Evolutionary conservation across 2,329 filamentous ascomycete species (phyloP), one percentile per base, ranked within the genome.

Genomic region (Scedosporium apiospermum): DNA sequence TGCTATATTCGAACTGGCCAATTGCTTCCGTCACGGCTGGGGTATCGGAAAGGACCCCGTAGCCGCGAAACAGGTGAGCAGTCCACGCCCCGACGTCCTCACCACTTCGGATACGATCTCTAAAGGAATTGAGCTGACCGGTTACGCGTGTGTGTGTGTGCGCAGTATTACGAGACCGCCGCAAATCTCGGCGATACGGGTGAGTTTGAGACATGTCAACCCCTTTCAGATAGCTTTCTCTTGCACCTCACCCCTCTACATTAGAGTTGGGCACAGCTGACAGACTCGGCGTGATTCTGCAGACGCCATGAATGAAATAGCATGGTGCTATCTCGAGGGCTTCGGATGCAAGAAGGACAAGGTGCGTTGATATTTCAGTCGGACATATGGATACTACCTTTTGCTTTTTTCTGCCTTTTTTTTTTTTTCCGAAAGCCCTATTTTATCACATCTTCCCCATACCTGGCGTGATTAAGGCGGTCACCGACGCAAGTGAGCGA

Each of bases 321-420:
- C 88, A 42, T 96, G 92, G 91, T 99, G 95, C 78, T 98, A 95
- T 80, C 76, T 96, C 30, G 89, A 97, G 72, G 95, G 95, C n/a
- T 96, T 96, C 75, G 95, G 95, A 41, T 93, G 92, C 71, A 95
- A 92, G 75, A 99, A 98, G 75, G 93, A 99, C 80, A 98, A 96
- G 90, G 93, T 97, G 82, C 76, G 90, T 84, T 65, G n/a, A 18
- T 21, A 7, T 42, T 57, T 53, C 4, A 18, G 21, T 41, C 57
- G 23, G 21, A 2, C 27, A 34, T 10, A 3, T 18, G 30, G 23
- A n/a, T 58, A 42, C 18, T 26, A n/a, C 16, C 12, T 42, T 57
- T 41, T 42, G 21, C 49, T 62, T 46, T 61, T 23, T 61, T 61
- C 14, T 18, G 3, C 16, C 23, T 53, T 53, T 46, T 34, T 49